Base-by-base conservation (phyloP, 768 basidiomycete species). In the Nidularia sp. region DNA sequence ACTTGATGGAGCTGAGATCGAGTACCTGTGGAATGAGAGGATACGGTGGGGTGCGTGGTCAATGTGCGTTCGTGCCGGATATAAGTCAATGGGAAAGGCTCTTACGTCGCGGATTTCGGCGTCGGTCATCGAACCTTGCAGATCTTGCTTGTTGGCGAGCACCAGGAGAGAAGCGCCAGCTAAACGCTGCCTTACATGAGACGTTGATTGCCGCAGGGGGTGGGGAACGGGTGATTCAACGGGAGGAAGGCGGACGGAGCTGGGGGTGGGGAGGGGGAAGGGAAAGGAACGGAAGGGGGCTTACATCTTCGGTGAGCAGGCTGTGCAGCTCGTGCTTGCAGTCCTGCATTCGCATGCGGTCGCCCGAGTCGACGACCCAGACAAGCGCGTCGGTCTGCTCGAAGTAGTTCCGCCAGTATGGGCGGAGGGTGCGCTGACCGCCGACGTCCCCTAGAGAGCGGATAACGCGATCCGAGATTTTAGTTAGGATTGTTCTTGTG, bases 401-500 rank as follows among this genome's bases (percentile, higher is more conserved):
- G 60, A 98, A 98, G 71, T 98, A 98, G 68, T 98, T 99, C 25
- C 93, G 77, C 97, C 97, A 99, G 68, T 98, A 98, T 5, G 97
- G 96, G 32, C 97, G 82, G 48, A 99, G 84, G 0, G 93, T 95
- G 52, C 88, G 84, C 68, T 99, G 97, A 22, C 97, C 96, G 34
- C 97, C 97, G 34, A 98, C 93, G 66, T 99, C 97, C 97, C 96
- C 95, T 98, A 52, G 50, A 50, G 47, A 53, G 49, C 25, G 45
- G 51, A 55, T 56, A 60, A 54, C 48, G 60, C 53, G 57, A 58
- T 60, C 51, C 34, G 47, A 48, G 4, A 49, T n/a, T n/a, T n/a
- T n/a, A n/a, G n/a, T n/a, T n/a, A n/a, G n/a, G n/a, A n/a, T n/a
- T n/a, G n/a, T n/a, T n/a, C n/a, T n/a, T n/a, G n/a, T n/a, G n/a